A percentile compares a stretch with the other conserved stretches of the same genome.
Conservation (phyloP, 495 filamentous ascomycete species). For the Lichenothelia convexa region DNA sequence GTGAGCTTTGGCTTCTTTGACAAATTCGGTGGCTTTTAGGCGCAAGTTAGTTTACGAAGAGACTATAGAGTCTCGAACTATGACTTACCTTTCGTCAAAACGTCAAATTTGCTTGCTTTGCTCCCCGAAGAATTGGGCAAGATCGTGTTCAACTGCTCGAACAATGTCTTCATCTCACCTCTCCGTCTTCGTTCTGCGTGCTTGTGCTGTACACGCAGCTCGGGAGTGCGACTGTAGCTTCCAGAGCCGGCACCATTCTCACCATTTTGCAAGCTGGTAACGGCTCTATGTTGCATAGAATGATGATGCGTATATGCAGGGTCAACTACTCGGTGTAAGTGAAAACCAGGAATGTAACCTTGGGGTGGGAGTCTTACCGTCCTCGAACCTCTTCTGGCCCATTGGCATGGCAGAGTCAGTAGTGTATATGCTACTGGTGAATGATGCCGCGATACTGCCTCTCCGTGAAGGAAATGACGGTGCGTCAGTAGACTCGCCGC, state of each 20-base stretch:
- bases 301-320: constrained; percentile 22
- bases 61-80: background rate
- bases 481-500: constrained; percentile 18
- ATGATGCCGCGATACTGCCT: constrained; percentile 21
- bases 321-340: constrained; percentile 6
- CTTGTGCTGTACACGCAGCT: constrained; percentile 89
- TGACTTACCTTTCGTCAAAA: constrained; percentile 70
- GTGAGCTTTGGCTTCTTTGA: constrained; percentile 13
- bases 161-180: constrained; percentile 96
- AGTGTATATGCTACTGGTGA: constrained; percentile 24
- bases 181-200: constrained; percentile 87
- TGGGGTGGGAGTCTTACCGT: constrained; percentile 10
- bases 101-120: constrained; percentile 98
- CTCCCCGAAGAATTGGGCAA: constrained; percentile 74
- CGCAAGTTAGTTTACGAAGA: background rate
- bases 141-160: constrained; percentile 65
- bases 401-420: constrained; percentile 18
- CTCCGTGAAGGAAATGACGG: constrained; percentile 16
- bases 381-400: constrained; percentile 22
- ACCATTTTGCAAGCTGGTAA: constrained; percentile 17
- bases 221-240: constrained; percentile 78
- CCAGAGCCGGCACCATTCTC: constrained; percentile 12
- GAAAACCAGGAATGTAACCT: background rate
- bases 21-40: background rate
- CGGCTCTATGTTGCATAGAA: constrained; percentile 22